Evolutionary conservation across 192 early-diverging fungal species (phyloP), one percentile per base, ranked within the genome.

Genomic region (Globomyces pollinis-pini): DNA sequence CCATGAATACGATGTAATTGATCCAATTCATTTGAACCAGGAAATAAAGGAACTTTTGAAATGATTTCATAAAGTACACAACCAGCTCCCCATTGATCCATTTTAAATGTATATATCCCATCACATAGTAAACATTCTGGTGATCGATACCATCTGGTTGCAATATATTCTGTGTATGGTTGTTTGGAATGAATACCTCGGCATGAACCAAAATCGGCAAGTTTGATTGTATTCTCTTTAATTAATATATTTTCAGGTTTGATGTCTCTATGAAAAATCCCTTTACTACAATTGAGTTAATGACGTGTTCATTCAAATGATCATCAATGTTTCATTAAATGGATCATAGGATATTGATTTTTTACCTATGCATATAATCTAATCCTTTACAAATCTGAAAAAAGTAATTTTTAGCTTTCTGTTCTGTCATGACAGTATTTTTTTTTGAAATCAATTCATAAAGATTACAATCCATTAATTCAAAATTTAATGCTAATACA

Each of bases 131-230:
- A 61, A 60, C 80, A 83, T 58, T 84, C 81, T 21, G 81, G 81
- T 0, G 79, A 71, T n/a, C 81, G 66, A 55, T 84, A 84, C 81
- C 81, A 84, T 33, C 81, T 62, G 2, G 81, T 84, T 2, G 81
- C 81, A 57, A 84, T 84, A 69, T 84, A 84, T 59, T 82, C 79
- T n/a, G 81, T 84, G 63, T 77, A 84, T 23, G 81, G 81, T 29
- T 62, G 80, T 36, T 80, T 81, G 31, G 77, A 80, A 66, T 84
- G 77, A 23, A 83, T 80, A 23, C 79, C 81, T 28, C 79, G 67
- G 59, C 81, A 84, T 20, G 78, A 81, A 0, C 81, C 81, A 63
- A 84, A 83, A 61, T 84, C 81, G 39, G 79, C 79, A 9, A 84
- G 65, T 59, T 84, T 84, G 53, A 80, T 57, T 38, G 52, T 60